These are phyloP conservation scores for Gracilariopsis chorda DNA, from an alignment of 23 red algal species.

Conservation along the genomic window DNA sequence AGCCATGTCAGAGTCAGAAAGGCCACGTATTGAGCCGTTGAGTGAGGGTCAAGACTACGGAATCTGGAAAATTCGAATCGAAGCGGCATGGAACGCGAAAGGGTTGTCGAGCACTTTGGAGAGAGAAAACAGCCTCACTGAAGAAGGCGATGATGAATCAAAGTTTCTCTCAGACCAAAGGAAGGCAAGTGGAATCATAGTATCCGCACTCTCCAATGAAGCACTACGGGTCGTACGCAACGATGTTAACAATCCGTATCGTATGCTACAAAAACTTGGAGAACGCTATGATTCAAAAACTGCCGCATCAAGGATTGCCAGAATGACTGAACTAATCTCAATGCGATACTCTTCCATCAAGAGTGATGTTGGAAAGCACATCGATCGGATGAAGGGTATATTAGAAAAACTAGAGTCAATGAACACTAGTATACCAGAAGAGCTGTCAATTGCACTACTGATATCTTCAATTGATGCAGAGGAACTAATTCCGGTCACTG, in stretches of 20 bases:
- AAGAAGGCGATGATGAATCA: neutral
- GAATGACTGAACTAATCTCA: conserved; percentile 11
- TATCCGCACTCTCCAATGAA: neutral
- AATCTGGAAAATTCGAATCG: neutral
- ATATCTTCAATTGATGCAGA: neutral
- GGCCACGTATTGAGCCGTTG: neutral
- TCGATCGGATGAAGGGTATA: neutral
- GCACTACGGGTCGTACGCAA: neutral
- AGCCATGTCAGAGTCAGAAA: conserved; percentile 22
- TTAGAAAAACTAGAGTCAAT: neutral
- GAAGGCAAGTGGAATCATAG: neutral
- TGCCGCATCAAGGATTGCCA: neutral
- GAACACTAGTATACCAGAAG: neutral
- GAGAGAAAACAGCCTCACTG: neutral
- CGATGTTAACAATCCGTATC: neutral
- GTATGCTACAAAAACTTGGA: neutral
- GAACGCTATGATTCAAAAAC: conserved; percentile 12
- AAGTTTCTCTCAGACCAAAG: neutral
- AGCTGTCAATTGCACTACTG: conserved; percentile 4
- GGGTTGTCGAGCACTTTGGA: neutral
- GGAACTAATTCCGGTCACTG: neutral
- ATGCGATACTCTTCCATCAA: neutral
- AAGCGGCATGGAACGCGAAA: neutral
- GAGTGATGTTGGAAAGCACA: neutral
- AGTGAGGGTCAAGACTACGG: neutral